Percentiles rank a stretch among this genome's conserved stretches.
Evolutionary conservation across 2,329 filamentous ascomycete species (phyloP).

Genomic region (Fusarium denticulatum): DNA sequence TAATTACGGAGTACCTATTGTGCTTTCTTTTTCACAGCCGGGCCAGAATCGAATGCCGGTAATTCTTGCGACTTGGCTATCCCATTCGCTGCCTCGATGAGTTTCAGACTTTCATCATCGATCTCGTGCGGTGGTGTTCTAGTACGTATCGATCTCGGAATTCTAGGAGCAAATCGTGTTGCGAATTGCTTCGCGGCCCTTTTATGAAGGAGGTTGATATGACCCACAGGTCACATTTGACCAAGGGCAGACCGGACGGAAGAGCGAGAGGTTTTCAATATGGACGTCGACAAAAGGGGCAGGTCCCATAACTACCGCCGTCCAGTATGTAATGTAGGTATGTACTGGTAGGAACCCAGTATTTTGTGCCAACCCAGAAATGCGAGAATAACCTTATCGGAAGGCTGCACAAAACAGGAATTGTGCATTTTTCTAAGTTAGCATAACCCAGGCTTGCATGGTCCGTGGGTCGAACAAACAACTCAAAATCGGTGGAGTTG

Average conservation of each 20-base stretch:
- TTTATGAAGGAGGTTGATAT: conserved; percentile 33
- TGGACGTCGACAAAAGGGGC: conserved; percentile 22
- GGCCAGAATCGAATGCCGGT: not conserved
- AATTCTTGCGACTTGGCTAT: not conserved
- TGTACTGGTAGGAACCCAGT: conserved; percentile 17
- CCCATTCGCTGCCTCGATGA: not conserved
- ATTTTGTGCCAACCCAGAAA: conserved; percentile 14
- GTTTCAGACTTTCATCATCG: not conserved
- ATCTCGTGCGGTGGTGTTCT: conserved; percentile 7
- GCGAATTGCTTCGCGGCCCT: conserved; percentile 31
- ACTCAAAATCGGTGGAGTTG: not conserved
- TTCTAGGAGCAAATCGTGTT: conserved; percentile 11
- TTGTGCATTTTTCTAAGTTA: not conserved
- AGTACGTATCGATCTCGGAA: conserved; percentile 7
- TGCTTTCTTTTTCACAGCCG: conserved; percentile 10
- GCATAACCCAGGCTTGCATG: not conserved
- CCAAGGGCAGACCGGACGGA: not conserved
- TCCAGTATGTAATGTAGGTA: not conserved
- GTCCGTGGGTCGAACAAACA: not conserved
- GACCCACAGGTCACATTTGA: conserved; percentile 34
- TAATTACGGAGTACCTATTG: not conserved
- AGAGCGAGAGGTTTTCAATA: conserved; percentile 3
- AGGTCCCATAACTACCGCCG: conserved; percentile 13
- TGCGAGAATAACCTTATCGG: conserved; percentile 25
- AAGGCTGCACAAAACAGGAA: conserved; percentile 22